These are phyloP conservation scores for Fraxinus anomala DNA, from an alignment of 257 asterid species.

Conservation along the genomic window DNA sequence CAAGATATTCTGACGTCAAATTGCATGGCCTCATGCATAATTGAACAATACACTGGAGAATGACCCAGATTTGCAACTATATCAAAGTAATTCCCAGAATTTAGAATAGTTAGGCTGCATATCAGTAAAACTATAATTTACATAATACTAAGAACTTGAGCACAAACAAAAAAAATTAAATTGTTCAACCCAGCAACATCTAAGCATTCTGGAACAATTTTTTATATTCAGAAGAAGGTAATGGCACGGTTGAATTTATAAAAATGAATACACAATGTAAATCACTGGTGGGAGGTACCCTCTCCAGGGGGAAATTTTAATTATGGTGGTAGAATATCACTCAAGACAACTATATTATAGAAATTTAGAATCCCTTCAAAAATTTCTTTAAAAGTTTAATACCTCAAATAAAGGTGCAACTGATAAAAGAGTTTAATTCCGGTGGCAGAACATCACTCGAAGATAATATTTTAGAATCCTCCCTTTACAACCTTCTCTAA, in stretches of 20 bases:
- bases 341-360: neutral
- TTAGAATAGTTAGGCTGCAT: neutral
- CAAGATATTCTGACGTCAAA: constrained; percentile 2
- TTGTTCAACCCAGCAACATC: constrained; percentile 7
- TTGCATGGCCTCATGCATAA: neutral
- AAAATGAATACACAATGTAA: constrained; percentile 3
- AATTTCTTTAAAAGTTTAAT: neutral
- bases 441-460: neutral
- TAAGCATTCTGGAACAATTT: constrained; percentile 5
- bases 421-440: neutral
- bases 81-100: constrained; percentile 3
- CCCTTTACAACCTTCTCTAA: constrained; percentile 4
- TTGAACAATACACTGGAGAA: neutral
- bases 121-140: neutral
- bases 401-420: neutral
- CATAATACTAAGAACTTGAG: neutral
- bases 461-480: constrained; percentile 6
- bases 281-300: neutral
- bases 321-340: neutral
- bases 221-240: neutral
- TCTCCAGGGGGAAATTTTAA: neutral
- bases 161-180: neutral
- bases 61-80: constrained; percentile 12
- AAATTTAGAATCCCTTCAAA: neutral
- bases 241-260: neutral